Evolutionary conservation across 768 basidiomycete species (phyloP), one percentile per base, ranked within the genome.

Genomic region (Boletus edulis): DNA sequence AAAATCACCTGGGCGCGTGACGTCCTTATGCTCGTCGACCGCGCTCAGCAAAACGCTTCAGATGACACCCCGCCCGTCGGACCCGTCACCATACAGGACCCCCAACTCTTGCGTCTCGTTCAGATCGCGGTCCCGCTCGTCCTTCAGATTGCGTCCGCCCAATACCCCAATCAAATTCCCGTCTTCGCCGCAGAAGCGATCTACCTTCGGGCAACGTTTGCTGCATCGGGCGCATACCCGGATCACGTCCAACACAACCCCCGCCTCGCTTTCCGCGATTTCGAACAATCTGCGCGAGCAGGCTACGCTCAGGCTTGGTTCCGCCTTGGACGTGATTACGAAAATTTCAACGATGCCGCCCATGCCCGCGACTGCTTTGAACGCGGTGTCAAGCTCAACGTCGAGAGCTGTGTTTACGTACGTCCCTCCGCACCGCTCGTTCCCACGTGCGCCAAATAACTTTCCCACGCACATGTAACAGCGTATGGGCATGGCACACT

Each of bases 401-500:
- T 93, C 42, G 89, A 87, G 59, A 85, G 85, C 46, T 94, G 89
- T 69, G 76, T 86, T 53, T 54, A 54, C 46, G 53, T 54, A 31
- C 14, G 53, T 54, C 17, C 31, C 13, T 22, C 11, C 11, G 35
- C 3, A 0, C 7, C n/a, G 8, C 14, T 17, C 7, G 8, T 0
- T 4, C 1, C 20, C 35, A 11, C 5, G 29, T 45, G 9, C 22
- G 3, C 8, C 39, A 11, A 49, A n/a, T 48, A 56, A 45, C 14
- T 18, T 56, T 59, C 49, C 17, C 60, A 59, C 47, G 15, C 12
- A 15, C 29, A 17, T 62, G 34, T 39, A 15, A 44, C 58, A 94
- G 90, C 86, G 95, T 0, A 80, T 98, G 76, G 95, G 93, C 1
- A 95, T 96, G 87, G 95, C 94, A 0, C 79, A 94, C 65, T 76